These are phyloP conservation scores for Tolypocladium sp. DNA, from an alignment of 2,329 filamentous ascomycete genomes.

Conservation along the genomic window DNA sequence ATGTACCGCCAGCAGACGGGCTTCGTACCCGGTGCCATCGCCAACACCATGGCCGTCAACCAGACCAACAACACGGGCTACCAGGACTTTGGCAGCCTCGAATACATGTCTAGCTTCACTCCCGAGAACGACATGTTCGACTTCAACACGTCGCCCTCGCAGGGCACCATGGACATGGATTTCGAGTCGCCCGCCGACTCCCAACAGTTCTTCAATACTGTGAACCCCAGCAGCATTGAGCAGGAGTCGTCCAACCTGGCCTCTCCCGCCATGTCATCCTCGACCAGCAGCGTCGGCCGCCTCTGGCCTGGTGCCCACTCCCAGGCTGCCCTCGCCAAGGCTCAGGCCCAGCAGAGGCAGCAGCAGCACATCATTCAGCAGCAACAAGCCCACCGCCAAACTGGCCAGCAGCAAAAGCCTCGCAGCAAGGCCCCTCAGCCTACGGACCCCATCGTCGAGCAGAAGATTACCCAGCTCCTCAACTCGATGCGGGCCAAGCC, in stretches of 20 bases:
- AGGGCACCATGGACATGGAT: slow-evolving; percentile 54
- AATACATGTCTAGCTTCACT: slow-evolving; percentile 46
- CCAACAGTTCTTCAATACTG: slow-evolving; percentile 54
- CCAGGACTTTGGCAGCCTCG: slow-evolving; percentile 37
- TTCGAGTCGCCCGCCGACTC: slow-evolving; percentile 37
- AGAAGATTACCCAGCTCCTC: slow-evolving; percentile 87
- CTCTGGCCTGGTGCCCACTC: slow-evolving; percentile 93
- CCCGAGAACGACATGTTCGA: slow-evolving; percentile 61
- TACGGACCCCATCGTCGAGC: slow-evolving; percentile 68
- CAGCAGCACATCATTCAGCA: slow-evolving; percentile 33
- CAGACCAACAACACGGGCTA: slow-evolving; percentile 48
- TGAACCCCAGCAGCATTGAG: slow-evolving; percentile 69
- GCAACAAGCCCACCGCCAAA: slow-evolving; percentile 38
- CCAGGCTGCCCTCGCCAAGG: slow-evolving; percentile 71
- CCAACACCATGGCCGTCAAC: slow-evolving; percentile 71
- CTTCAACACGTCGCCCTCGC: slow-evolving; percentile 60
- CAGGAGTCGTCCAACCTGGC: slow-evolving; percentile 38
- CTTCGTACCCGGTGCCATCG: slow-evolving; percentile 74
- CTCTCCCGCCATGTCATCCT: slow-evolving; percentile 36
- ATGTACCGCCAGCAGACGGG: slow-evolving; percentile 94
- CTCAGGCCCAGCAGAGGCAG: slow-evolving; percentile 59
- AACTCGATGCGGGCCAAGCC: slow-evolving; percentile 83
- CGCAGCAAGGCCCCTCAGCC: slow-evolving; percentile 42
- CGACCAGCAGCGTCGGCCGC: slow-evolving; percentile 54
- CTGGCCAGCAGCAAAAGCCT: slow-evolving; percentile 34